phyloP scores from a whole-genome alignment of 495 filamentous ascomycete genomes.

The Trichocladium antarcticum region DNA sequence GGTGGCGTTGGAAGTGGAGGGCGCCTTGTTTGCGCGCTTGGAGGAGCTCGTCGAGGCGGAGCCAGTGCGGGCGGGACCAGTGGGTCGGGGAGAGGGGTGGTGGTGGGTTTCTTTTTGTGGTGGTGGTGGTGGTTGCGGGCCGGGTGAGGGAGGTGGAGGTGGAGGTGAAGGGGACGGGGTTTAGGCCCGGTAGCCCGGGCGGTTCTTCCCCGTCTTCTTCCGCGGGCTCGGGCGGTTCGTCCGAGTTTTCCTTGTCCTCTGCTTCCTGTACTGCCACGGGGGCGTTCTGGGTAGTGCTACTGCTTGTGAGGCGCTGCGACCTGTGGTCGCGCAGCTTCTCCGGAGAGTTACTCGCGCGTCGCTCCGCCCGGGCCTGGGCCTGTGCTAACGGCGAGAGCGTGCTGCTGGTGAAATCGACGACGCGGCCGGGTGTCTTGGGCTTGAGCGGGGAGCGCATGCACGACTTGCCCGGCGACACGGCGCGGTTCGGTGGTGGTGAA shows the following conservation, averaged over 20 bases:
- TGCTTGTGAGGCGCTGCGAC: conserved; percentile 2
- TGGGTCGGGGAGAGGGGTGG: conserved; percentile 22
- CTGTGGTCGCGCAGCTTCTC: conserved; percentile 12
- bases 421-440: conserved; percentile 35
- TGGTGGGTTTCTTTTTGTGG: conserved; percentile 1
- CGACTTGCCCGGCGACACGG: conserved; percentile 40
- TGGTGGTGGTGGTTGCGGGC: not conserved
- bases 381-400: conserved; percentile 28
- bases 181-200: not conserved
- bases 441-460: conserved; percentile 43
- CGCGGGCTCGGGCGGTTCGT: not conserved
- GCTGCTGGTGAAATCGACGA: conserved; percentile 38
- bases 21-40: conserved; percentile 21
- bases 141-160: not conserved
- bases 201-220: not conserved
- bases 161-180: too few species aligned
- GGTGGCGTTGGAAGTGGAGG: conserved; percentile 20
- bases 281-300: too few species aligned
- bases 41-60: conserved; percentile 30
- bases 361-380: conserved; percentile 20
- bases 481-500: conserved; percentile 24
- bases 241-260: conserved; percentile 12
- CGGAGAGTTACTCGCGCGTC: conserved; percentile 15
- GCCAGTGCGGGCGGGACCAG: conserved; percentile 37
- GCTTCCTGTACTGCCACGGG: not conserved